Base-by-base conservation (phyloP, 495 filamentous ascomycete genomes). In the Hyaloscypha finlandica region DNA sequence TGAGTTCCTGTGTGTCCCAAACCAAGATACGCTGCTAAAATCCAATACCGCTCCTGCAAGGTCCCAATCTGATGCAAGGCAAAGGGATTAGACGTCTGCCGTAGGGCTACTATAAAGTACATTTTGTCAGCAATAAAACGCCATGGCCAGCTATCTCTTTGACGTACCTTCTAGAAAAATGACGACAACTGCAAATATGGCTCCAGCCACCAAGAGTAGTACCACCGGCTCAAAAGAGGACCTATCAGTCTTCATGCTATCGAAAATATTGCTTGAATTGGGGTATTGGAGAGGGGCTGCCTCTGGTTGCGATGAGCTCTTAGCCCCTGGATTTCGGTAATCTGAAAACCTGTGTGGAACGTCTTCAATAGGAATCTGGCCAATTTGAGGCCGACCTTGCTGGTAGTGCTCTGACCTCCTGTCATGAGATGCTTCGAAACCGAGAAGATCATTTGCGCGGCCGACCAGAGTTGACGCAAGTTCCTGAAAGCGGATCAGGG, bases 111-210 rank as follows among this genome's bases (percentile, higher is more conserved):
- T 11, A 22, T 33, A 29, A 8, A 19, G 8, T 45, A 57, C 6
- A 57, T 55, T 14, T 11, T 31, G 37, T 66, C 30, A 66, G 63
- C 29, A 58, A 65, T 11, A n/a, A 42, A 57, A 32, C 6, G 6
- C 45, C 12, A 29, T 11, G 31, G 25, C 4, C 8, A 9, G 20
- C 14, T 6, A 57, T 9, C 11, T 22, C 4, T 11, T 59, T 6
- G 4, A 66, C 63, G 1, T 30, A 66, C 63, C 35, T 59, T 66
- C 54, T 31, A 66, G 55, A 39, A 66, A 66, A 2, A 66, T 51
- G 37, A 66, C 29, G 54, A 66, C 37, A 48, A 66, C 48, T 66
- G 63, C 55, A 31, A 66, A 66, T 19, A 66, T 51, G 9, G 54
- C 63, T 31, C 63, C 63, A 25, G 35, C 45, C 25, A 66, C 59